A percentile compares a stretch with the other conserved stretches of the same genome.
Conservation (phyloP, 2,329 filamentous ascomycete genomes). For the Paraphaeosphaeria sporulosa region DNA sequence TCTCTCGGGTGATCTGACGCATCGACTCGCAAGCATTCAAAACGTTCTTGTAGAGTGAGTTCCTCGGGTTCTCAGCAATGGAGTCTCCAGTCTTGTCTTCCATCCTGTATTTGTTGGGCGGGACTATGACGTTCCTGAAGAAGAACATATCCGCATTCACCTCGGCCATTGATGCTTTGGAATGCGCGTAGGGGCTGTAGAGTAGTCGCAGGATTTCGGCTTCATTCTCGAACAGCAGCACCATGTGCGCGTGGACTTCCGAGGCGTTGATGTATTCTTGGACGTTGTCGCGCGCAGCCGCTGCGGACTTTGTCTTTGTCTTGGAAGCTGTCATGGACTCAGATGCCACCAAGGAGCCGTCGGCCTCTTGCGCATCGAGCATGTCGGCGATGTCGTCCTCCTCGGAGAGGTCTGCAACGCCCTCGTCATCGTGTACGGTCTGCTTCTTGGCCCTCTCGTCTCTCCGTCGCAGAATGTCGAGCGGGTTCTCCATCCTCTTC, state of each 20-base stretch:
- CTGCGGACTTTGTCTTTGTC: conserved; percentile 50
- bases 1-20: conserved; percentile 75
- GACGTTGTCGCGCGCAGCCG: conserved; percentile 40
- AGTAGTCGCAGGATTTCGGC: conserved; percentile 83
- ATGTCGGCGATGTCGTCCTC: conserved; percentile 52
- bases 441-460: conserved; percentile 55
- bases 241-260: conserved; percentile 82
- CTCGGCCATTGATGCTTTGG: conserved; percentile 61
- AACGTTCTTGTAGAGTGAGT: conserved; percentile 85
- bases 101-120: conserved; percentile 90
- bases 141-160: conserved; percentile 94
- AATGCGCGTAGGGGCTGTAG: conserved; percentile 77
- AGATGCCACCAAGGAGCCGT: conserved; percentile 62
- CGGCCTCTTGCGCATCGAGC: conserved; percentile 41
- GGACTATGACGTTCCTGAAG: conserved; percentile 82
- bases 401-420: conserved; percentile 69
- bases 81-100: conserved; percentile 83
- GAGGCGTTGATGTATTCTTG: conserved; percentile 83
- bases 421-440: conserved; percentile 68
- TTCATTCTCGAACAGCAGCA: conserved; percentile 85
- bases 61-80: conserved; percentile 88
- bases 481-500: conserved; percentile 73
- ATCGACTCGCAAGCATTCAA: conserved; percentile 77
- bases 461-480: conserved; percentile 65
- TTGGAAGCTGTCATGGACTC: conserved; percentile 48